Percentiles rank a stretch among this genome's conserved stretches.
Conservation (phyloP, 2,329 filamentous ascomycete genomes). For the Stenocarpella maydis region DNA sequence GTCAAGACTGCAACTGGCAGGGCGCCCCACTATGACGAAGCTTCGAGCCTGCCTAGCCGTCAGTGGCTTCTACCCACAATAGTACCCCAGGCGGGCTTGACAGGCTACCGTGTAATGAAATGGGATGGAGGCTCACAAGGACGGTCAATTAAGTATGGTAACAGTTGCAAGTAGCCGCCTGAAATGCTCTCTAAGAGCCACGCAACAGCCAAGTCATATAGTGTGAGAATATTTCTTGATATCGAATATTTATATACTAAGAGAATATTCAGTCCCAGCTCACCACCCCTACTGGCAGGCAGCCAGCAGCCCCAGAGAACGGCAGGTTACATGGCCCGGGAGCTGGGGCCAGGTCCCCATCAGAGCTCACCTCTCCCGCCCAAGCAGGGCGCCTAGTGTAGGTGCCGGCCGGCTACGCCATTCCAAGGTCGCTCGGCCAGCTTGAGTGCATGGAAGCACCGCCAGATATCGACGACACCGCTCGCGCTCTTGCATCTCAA, state of each 20-base stretch:
- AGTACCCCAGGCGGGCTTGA: neutral
- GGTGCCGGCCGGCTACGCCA: slow-evolving; percentile 14
- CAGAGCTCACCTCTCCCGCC: slow-evolving; percentile 4
- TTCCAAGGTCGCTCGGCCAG: slow-evolving; percentile 6
- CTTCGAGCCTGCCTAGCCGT: neutral
- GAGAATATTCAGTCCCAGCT: too few relatives aligned
- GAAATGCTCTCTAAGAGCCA: neutral
- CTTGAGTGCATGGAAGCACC: neutral
- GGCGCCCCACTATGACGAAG: slow-evolving; percentile 33
- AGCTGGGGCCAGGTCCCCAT: slow-evolving; percentile 31
- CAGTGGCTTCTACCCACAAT: too few relatives aligned
- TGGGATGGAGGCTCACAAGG: neutral
- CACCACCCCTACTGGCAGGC: too few relatives aligned
- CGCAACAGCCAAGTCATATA: too few relatives aligned
- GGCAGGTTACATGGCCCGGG: neutral
- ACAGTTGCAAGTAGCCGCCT: neutral
- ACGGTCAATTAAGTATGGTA: neutral
- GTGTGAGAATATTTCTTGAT: too few relatives aligned
- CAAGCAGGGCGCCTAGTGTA: neutral
- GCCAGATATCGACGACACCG: slow-evolving; percentile 1
- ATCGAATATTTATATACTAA: too few relatives aligned
- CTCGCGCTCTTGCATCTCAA: neutral
- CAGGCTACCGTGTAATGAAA: neutral
- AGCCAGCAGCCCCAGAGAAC: neutral
- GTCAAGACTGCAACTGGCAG: neutral